Conservation (phyloP, 2,329 filamentous ascomycete species). For the Phaeoacremonium minimum region DNA sequence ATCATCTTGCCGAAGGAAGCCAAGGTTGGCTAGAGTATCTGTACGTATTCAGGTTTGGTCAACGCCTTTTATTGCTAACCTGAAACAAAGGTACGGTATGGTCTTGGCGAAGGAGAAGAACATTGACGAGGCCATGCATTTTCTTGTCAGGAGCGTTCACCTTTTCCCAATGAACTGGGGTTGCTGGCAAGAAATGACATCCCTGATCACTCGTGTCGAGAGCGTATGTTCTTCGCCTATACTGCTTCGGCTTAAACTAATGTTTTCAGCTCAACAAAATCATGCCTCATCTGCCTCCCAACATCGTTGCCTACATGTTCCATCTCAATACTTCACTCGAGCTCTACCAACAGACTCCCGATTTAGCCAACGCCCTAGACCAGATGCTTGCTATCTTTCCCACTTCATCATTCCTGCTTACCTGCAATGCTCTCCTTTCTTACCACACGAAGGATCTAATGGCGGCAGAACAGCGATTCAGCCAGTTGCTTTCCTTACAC, state of each 20-base stretch:
- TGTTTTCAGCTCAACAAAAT: constrained; percentile 69
- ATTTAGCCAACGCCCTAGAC: constrained; percentile 69
- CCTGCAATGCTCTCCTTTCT: constrained; percentile 79
- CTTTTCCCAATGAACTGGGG: constrained; percentile 95
- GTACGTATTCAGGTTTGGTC: constrained; percentile 18
- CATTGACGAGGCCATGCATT: constrained; percentile 77
- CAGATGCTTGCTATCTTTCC: constrained; percentile 84
- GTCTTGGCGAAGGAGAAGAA: constrained; percentile 88
- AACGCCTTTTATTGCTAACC: neutral
- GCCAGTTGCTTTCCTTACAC: constrained; percentile 75
- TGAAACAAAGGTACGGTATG: constrained; percentile 66
- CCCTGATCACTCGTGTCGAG: constrained; percentile 72
- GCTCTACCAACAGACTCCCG: constrained; percentile 78
- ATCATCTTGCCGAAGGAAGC: constrained; percentile 51
- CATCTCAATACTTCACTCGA: constrained; percentile 88
- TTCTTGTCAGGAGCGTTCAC: constrained; percentile 84
- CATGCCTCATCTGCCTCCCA: constrained; percentile 71
- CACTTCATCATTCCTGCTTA: constrained; percentile 81
- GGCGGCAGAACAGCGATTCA: constrained; percentile 62
- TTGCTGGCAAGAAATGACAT: constrained; percentile 89
- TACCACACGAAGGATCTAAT: constrained; percentile 87
- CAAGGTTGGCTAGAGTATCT: constrained; percentile 95
- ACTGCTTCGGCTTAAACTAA: constrained; percentile 9
- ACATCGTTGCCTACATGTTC: constrained; percentile 92
- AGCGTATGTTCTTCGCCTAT: constrained; percentile 54